phyloP scores from a whole-genome alignment of 78 protist species.

The Chrysochromulina parva region DNA sequence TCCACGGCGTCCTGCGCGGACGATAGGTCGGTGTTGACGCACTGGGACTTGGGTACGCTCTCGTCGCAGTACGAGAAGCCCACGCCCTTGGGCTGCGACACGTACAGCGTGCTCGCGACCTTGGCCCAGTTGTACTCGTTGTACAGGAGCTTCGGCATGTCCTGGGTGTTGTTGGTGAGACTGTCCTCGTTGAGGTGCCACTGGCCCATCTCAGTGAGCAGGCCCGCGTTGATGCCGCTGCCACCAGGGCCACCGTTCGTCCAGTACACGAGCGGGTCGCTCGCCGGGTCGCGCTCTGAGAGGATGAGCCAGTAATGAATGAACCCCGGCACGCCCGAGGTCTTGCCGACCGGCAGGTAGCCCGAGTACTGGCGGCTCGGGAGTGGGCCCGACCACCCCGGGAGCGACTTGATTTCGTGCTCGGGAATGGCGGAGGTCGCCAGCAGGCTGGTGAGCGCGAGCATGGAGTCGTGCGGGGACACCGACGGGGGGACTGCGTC shows the following conservation, averaged over 20 bases:
- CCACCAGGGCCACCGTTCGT: background rate
- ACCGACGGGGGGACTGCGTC: too few species aligned
- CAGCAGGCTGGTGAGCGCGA: too few species aligned
- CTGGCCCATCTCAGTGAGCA: background rate
- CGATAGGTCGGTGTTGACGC: background rate
- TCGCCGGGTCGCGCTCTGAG: background rate
- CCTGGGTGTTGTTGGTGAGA: background rate
- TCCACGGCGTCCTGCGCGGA: background rate
- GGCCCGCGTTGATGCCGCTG: background rate
- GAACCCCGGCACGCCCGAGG: too few species aligned
- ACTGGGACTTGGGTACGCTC: background rate
- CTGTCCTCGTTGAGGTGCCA: background rate
- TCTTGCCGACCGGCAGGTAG: too few species aligned
- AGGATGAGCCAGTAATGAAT: background rate
- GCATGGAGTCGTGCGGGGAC: too few species aligned
- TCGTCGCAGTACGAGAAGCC: background rate
- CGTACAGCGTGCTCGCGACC: background rate
- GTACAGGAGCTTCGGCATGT: background rate
- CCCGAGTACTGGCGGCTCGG: too few species aligned
- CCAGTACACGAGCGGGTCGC: background rate
- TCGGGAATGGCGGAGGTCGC: too few species aligned
- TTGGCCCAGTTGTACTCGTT: background rate
- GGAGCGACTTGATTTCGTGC: too few species aligned
- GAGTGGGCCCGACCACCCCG: too few species aligned
- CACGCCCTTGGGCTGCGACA: background rate